Evolutionary conservation across 2,329 filamentous ascomycete species (phyloP).

Genomic region (Colletotrichum graminicola): DNA sequence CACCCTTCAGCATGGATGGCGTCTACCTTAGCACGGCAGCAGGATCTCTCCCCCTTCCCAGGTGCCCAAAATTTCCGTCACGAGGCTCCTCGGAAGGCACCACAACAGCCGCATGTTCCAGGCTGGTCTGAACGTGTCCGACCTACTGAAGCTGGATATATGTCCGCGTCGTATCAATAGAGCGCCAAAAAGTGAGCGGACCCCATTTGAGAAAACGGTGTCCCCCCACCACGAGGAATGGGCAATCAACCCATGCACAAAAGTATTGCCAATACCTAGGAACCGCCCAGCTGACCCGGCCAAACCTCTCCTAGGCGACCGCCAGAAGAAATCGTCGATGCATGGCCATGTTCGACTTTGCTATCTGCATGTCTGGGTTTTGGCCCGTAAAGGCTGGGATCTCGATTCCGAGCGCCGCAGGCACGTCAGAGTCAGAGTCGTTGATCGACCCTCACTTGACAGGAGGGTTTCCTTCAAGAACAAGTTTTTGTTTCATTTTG

Average conservation of each 20-base stretch:
- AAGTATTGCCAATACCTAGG: not conserved
- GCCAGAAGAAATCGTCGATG: not conserved
- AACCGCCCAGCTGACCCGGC: conserved; percentile 16
- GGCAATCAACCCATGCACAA: conserved; percentile 6
- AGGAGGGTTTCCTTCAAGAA: not conserved
- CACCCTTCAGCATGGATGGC: not conserved
- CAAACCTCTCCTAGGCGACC: not conserved
- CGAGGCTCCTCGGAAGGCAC: conserved; percentile 23
- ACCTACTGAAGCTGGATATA: conserved; percentile 38
- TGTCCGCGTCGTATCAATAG: conserved; percentile 23
- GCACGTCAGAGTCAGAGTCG: not conserved
- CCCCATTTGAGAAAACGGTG: not conserved
- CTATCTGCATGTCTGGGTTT: not conserved
- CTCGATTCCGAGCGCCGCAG: conserved; percentile 2
- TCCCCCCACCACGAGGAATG: not conserved
- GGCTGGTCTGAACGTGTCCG: conserved; percentile 28
- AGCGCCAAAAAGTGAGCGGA: not conserved
- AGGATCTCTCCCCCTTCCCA: not conserved
- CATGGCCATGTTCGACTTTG: conserved; percentile 16
- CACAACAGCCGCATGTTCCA: conserved; percentile 40
- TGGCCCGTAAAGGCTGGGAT: not conserved
- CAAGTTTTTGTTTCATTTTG: not conserved
- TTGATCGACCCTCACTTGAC: not conserved
- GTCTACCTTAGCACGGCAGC: conserved; percentile 4
- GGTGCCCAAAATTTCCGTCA: conserved; percentile 29